Evolutionary conservation across 768 basidiomycete genomes (phyloP).

Genomic region (Paxillus involutus): DNA sequence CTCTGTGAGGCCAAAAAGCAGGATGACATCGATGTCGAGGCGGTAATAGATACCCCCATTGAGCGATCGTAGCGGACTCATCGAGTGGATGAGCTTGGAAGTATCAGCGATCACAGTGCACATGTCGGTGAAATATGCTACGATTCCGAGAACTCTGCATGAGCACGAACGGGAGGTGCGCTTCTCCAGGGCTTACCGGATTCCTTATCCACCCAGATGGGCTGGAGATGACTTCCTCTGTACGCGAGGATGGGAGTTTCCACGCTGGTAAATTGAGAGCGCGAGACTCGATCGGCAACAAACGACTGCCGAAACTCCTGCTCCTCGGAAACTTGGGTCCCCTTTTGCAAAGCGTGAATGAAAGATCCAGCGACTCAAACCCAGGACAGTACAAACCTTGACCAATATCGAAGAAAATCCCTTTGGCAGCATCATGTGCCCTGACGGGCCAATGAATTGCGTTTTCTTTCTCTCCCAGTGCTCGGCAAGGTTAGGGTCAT

Average conservation of each 20-base stretch:
- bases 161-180: too few relatives aligned
- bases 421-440: slow-evolving; percentile 29
- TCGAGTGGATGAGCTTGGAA: slow-evolving; percentile 6
- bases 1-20: slow-evolving; percentile 44
- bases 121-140: slow-evolving; percentile 4
- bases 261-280: not conserved
- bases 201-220: slow-evolving; percentile 13
- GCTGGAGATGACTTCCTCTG: slow-evolving; percentile 7
- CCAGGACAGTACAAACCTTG: slow-evolving; percentile 16
- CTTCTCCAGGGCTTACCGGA: not conserved
- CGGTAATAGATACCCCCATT: slow-evolving; percentile 10
- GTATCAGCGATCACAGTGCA: slow-evolving; percentile 7
- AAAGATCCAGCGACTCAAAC: not conserved
- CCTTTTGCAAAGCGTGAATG: not conserved
- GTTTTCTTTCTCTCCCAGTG: slow-evolving; percentile 34
- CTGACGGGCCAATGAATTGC: slow-evolving; percentile 23
- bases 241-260: slow-evolving; percentile 12
- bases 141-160: not conserved
- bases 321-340: slow-evolving; percentile 17
- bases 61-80: not conserved
- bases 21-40: slow-evolving; percentile 31
- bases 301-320: slow-evolving; percentile 19
- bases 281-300: not conserved
- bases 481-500: slow-evolving; percentile 29
- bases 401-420: slow-evolving; percentile 38